Conservation (phyloP, 2,329 filamentous ascomycete genomes). For the Fusarium gaditjirri region DNA sequence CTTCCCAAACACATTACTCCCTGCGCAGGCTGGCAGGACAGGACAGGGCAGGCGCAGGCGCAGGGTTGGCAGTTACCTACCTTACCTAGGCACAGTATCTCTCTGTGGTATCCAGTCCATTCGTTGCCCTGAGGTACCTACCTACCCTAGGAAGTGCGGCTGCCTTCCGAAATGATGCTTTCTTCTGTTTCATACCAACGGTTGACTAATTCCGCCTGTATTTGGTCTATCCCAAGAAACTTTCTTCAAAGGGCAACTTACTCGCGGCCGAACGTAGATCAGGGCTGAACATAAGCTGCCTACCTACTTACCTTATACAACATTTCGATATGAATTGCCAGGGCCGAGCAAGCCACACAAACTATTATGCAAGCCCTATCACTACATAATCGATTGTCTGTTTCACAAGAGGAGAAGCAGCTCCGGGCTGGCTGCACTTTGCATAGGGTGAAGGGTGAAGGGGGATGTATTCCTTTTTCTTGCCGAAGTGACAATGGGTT, state of each 20-base stretch:
- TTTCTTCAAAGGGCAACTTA: neutral
- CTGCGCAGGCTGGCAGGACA: neutral
- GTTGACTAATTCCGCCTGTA: neutral
- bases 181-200: slow-evolving; percentile 14
- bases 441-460: neutral
- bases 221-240: neutral
- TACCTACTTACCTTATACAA: neutral
- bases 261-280: neutral
- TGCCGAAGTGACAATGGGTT: neutral
- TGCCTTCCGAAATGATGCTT: slow-evolving; percentile 9
- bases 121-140: neutral
- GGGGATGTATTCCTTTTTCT: neutral
- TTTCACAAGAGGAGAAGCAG: slow-evolving; percentile 20
- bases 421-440: slow-evolving; percentile 4
- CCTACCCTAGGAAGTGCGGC: slow-evolving; percentile 24
- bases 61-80: slow-evolving; percentile 13
- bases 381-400: slow-evolving; percentile 10
- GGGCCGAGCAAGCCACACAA: slow-evolving; percentile 19
- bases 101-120: neutral
- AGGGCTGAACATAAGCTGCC: slow-evolving; percentile 11
- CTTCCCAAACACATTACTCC: slow-evolving; percentile 23
- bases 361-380: slow-evolving; percentile 16
- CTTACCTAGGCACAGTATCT: neutral
- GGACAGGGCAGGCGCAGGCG: slow-evolving; percentile 2
- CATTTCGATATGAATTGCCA: slow-evolving; percentile 16